Base-by-base conservation (phyloP, 1,139 yeast species). In the Yamadazyma sp. region DNA sequence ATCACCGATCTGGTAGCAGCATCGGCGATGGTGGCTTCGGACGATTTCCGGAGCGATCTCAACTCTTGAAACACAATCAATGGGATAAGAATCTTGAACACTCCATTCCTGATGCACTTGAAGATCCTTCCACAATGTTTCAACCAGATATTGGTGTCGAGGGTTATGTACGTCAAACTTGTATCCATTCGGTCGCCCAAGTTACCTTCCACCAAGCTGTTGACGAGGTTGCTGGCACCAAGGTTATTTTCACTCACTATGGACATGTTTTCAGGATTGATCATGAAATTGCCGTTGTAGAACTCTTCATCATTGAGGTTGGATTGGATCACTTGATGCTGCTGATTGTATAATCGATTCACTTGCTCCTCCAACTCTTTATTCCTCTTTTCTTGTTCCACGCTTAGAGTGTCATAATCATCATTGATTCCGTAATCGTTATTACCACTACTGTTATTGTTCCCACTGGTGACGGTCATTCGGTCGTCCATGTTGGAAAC, bases 1-100 rank as follows among this genome's bases (percentile, higher is more conserved):
- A 84, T 82, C 14, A 85, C 89, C 1, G 89, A 85, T 42, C 92
- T 66, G 0, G 92, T 84, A 1, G 92, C 92, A 1, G 91, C 85
- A 56, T 85, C 94, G 2, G 88, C 81, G 23, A 84, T 82, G 4
- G 86, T 78, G 5, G 83, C 84, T 55, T 85, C 94, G 17, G 81
- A 76, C 3, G 88, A 81, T 54, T 84, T 79, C 43, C 94, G 63
- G 46, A 85, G 62, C n/a, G 87, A 82, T 50, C 92, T 64, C 44
- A 85, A 64, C 52, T 85, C 94, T 63, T 85, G 94, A 55, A 85
- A 85, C 8, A 86, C 88, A 23, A 86, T 83, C 43, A 85, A 64
- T 32, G 94, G 91, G 6, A 85, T 79, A 54, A 78, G 61, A 59
- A 73, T 59, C 61, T 66, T 78, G 50, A 85, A 69, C 2, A 83